Percentiles rank a stretch among this genome's conserved stretches.
These are phyloP conservation scores for Knufia fluminis DNA, from an alignment of 2,329 filamentous ascomycete genomes.

Conservation along the genomic window DNA sequence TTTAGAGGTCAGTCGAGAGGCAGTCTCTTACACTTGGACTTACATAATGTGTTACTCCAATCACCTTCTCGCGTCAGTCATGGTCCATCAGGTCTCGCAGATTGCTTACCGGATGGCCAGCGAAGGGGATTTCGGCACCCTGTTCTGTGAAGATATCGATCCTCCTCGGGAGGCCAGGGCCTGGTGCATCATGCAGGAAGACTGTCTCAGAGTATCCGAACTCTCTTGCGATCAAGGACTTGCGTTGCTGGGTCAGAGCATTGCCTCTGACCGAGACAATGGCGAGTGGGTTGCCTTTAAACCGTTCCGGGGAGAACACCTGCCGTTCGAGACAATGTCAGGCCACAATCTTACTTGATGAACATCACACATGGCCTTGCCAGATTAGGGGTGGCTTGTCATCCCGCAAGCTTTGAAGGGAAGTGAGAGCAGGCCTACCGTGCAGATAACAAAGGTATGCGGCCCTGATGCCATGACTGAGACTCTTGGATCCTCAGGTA, in stretches of 20 bases:
- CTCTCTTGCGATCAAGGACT: slow-evolving; percentile 51
- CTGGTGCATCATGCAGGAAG: slow-evolving; percentile 45
- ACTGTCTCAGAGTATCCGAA: slow-evolving; percentile 58
- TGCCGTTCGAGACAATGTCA: neutral
- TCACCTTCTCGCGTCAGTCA: slow-evolving; percentile 28
- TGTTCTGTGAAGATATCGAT: slow-evolving; percentile 52
- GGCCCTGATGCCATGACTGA: slow-evolving; percentile 20
- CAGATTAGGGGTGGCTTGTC: too few relatives aligned
- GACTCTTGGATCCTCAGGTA: neutral
- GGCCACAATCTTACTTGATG: neutral
- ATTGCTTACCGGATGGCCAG: slow-evolving; percentile 44
- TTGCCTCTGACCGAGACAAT: slow-evolving; percentile 44
- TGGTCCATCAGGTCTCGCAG: neutral
- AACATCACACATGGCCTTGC: too few relatives aligned
- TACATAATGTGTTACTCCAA: slow-evolving; percentile 48
- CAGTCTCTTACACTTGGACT: slow-evolving; percentile 4
- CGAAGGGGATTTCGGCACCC: slow-evolving; percentile 48
- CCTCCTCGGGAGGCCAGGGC: slow-evolving; percentile 31
- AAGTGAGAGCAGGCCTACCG: slow-evolving; percentile 15
- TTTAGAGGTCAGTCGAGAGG: neutral
- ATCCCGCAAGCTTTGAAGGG: too few relatives aligned
- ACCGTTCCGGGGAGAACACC: slow-evolving; percentile 42
- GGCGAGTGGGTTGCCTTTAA: slow-evolving; percentile 51
- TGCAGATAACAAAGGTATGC: slow-evolving; percentile 20
- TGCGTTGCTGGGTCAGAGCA: slow-evolving; percentile 43